Conservation (phyloP, 768 basidiomycete genomes). For the Tricholoma saponaceum region DNA sequence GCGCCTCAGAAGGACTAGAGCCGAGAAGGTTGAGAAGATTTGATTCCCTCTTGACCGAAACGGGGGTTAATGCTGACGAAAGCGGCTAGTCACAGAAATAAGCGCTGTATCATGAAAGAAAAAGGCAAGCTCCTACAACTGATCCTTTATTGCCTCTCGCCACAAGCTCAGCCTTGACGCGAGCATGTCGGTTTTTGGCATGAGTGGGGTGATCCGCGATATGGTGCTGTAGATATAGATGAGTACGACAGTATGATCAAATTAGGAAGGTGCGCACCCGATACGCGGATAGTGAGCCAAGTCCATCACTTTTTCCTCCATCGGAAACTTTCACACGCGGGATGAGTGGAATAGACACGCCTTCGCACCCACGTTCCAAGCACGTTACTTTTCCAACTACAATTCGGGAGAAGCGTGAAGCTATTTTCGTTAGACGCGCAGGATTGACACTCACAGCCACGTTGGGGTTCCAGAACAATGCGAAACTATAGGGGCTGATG, state of each 20-base stretch:
- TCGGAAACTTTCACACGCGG: slow-evolving; percentile 25
- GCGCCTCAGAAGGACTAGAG: slow-evolving; percentile 1
- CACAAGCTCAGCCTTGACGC: slow-evolving; percentile 17
- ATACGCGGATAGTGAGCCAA: slow-evolving; percentile 45
- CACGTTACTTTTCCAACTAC: slow-evolving; percentile 42
- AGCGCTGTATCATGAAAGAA: slow-evolving; percentile 3
- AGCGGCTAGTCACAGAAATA: neutral
- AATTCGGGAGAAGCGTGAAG: neutral
- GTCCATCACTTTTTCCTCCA: slow-evolving; percentile 38
- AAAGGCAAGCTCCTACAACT: neutral
- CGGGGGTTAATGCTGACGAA: neutral
- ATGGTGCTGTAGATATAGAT: slow-evolving; percentile 22
- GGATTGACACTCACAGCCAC: slow-evolving; percentile 33
- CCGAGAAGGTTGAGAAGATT: slow-evolving; percentile 5
- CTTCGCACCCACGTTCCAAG: slow-evolving; percentile 42
- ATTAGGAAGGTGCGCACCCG: slow-evolving; percentile 30
- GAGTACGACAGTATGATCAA: neutral
- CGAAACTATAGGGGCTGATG: slow-evolving; percentile 27
- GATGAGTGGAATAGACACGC: slow-evolving; percentile 27
- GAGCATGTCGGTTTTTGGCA: slow-evolving; percentile 16
- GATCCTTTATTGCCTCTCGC: slow-evolving; percentile 5
- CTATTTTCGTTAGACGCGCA: neutral
- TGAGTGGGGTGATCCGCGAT: slow-evolving; percentile 26
- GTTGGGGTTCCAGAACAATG: slow-evolving; percentile 29
- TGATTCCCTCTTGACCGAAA: slow-evolving; percentile 3